A percentile compares a stretch with the other conserved stretches of the same genome.
Conservation (phyloP, 305 asterid species). For the Petunia hybrid region DNA sequence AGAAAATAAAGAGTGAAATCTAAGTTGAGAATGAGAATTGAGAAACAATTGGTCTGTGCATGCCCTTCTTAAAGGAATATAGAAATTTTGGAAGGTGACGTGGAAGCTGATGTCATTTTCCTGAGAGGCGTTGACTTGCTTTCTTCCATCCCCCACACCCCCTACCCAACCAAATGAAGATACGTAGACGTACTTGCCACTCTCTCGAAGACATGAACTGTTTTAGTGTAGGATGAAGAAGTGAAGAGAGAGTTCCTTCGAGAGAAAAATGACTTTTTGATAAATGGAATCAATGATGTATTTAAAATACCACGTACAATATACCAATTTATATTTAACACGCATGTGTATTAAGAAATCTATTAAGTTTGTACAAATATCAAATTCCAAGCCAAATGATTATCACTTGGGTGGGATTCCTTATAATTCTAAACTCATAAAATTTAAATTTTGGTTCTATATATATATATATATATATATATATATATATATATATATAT, state of each 20-base stretch:
- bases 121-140: conserved; percentile 58
- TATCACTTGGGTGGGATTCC: no score
- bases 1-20: conserved; percentile 7
- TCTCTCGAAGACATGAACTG: neutral
- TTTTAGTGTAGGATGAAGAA: neutral
- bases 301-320: no score
- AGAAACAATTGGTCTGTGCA: conserved; percentile 33
- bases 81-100: conserved; percentile 64
- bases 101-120: conserved; percentile 60
- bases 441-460: no score
- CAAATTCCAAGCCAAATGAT: no score
- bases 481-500: no score
- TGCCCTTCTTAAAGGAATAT: conserved; percentile 57
- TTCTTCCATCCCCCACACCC: conserved; percentile 36
- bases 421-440: no score
- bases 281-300: neutral
- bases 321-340: no score
- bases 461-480: no score
- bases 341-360: no score
- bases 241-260: neutral
- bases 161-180: neutral
- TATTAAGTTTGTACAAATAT: no score
- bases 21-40: conserved; percentile 21
- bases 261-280: neutral
- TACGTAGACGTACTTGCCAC: neutral